Conservation (phyloP, 2,329 filamentous ascomycete genomes). For the Xylariaceae sp. region DNA sequence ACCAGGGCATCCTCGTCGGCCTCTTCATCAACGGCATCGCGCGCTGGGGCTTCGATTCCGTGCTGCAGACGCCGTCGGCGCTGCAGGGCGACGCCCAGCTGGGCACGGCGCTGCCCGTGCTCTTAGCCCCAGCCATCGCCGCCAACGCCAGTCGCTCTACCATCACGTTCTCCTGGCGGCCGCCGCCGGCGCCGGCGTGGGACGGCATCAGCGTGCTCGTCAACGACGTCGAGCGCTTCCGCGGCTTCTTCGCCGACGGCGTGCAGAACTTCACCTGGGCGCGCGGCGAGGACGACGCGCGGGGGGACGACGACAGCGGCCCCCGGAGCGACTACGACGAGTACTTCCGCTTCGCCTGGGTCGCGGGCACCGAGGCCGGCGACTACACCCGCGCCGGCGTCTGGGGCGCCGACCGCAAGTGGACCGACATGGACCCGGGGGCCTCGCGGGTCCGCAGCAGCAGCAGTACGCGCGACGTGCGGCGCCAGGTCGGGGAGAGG, state of each 20-base stretch:
- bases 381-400: slow-evolving; percentile 72
- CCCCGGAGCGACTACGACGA: slow-evolving; percentile 48
- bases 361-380: slow-evolving; percentile 54
- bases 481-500: too few species aligned
- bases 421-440: slow-evolving; percentile 58
- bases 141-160: slow-evolving; percentile 49
- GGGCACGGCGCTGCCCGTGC: slow-evolving; percentile 52
- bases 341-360: slow-evolving; percentile 72
- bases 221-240: slow-evolving; percentile 76
- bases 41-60: slow-evolving; percentile 84
- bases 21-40: slow-evolving; percentile 92
- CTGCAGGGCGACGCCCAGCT: slow-evolving; percentile 62
- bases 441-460: slow-evolving; percentile 47
- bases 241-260: slow-evolving; percentile 59
- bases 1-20: slow-evolving; percentile 83
- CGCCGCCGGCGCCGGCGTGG: slow-evolving; percentile 43
- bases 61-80: slow-evolving; percentile 73
- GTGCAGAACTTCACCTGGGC: slow-evolving; percentile 51
- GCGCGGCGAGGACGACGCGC: slow-evolving; percentile 33
- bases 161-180: slow-evolving; percentile 54
- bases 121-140: slow-evolving; percentile 40
- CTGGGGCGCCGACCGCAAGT: slow-evolving; percentile 58
- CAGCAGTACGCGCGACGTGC: too few species aligned
- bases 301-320: too few species aligned
- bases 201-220: slow-evolving; percentile 75